These are phyloP conservation scores for Xylaria sp. DNA, from an alignment of 2,329 filamentous ascomycete genomes.

Conservation along the genomic window DNA sequence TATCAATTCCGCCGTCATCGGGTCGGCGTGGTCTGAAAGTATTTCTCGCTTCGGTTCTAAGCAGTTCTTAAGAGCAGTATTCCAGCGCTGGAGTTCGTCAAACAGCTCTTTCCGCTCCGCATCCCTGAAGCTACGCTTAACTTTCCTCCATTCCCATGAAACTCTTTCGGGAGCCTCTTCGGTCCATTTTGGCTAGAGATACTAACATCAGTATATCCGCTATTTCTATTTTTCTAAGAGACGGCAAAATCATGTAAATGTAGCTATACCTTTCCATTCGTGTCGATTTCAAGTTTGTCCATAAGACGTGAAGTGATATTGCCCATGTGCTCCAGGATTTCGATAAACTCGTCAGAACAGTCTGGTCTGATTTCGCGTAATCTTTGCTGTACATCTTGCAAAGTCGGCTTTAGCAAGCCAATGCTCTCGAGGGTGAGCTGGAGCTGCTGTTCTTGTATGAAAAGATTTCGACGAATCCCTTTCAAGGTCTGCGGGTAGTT, in stretches of 20 bases:
- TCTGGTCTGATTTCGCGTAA: conserved; percentile 9
- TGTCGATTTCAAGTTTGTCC: conserved; percentile 22
- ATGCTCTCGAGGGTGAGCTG: conserved; percentile 19
- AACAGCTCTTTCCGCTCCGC: conserved; percentile 16
- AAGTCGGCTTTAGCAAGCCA: conserved; percentile 11
- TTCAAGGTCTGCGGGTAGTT: conserved; percentile 12
- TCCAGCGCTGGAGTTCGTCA: conserved; percentile 26
- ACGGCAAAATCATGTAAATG: too few species aligned
- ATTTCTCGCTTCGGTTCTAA: conserved; percentile 26
- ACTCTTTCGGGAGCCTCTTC: conserved; percentile 2
- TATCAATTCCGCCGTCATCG: conserved; percentile 1
- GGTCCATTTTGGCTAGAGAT: conserved; percentile 25
- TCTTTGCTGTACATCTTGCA: conserved; percentile 17
- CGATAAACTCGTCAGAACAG: conserved; percentile 10
- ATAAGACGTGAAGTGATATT: conserved; percentile 3
- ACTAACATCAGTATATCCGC: background rate
- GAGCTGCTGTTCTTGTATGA: conserved; percentile 27
- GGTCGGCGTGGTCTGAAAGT: conserved; percentile 10
- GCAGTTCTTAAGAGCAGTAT: conserved; percentile 17
- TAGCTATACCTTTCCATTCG: conserved; percentile 15
- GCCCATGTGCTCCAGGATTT: conserved; percentile 23
- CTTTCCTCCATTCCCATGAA: conserved; percentile 28
- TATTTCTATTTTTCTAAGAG: background rate
- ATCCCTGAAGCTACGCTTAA: conserved; percentile 24
- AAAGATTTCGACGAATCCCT: conserved; percentile 20